A percentile compares a stretch with the other conserved stretches of the same genome.
Evolutionary conservation across 2,329 filamentous ascomycete species (phyloP).

Genomic region (Neoscytalidium dimidiatum): DNA sequence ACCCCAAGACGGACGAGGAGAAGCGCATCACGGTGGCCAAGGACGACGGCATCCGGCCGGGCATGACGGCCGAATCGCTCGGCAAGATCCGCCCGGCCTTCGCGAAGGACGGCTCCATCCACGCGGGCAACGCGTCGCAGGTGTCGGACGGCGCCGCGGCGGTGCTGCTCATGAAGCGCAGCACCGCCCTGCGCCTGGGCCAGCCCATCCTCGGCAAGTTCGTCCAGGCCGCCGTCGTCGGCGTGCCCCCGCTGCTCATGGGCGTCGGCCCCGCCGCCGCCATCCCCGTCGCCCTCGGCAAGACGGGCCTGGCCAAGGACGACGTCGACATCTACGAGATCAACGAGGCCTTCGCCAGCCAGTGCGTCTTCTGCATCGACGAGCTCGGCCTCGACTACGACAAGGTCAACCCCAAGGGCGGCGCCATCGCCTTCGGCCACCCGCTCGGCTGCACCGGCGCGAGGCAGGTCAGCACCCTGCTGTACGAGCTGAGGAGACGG

Average conservation of each 20-base stretch:
- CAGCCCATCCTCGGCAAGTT: slow-evolving; percentile 93
- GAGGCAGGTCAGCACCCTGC: slow-evolving; percentile 85
- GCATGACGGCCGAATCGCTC: slow-evolving; percentile 86
- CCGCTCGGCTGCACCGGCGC: slow-evolving; percentile 93
- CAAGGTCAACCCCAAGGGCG: slow-evolving; percentile 97
- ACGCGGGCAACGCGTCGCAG: slow-evolving; percentile 94
- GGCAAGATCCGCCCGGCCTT: slow-evolving; percentile 89
- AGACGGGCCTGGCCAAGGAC: slow-evolving; percentile 77
- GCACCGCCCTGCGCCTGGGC: slow-evolving; percentile 82
- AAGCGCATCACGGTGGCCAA: slow-evolving; percentile 79
- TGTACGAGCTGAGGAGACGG: slow-evolving; percentile 85
- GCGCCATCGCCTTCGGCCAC: slow-evolving; percentile 94
- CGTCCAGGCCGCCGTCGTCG: slow-evolving; percentile 80
- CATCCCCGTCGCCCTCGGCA: slow-evolving; percentile 87
- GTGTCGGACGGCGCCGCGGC: slow-evolving; percentile 93
- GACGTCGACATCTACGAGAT: slow-evolving; percentile 98
- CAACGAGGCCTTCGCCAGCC: slow-evolving; percentile 97
- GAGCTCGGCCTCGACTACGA: slow-evolving; percentile 78
- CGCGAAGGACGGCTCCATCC: slow-evolving; percentile 87
- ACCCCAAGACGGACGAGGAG: slow-evolving; percentile 86
- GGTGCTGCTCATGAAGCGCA: slow-evolving; percentile 92
- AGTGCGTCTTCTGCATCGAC: slow-evolving; percentile 91
- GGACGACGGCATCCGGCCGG: slow-evolving; percentile 84
- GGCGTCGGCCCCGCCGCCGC: slow-evolving; percentile 94
- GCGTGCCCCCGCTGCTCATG: slow-evolving; percentile 92